These are phyloP conservation scores for Adansonia digitata DNA, from an alignment of 345 rosid species.

Conservation along the genomic window DNA sequence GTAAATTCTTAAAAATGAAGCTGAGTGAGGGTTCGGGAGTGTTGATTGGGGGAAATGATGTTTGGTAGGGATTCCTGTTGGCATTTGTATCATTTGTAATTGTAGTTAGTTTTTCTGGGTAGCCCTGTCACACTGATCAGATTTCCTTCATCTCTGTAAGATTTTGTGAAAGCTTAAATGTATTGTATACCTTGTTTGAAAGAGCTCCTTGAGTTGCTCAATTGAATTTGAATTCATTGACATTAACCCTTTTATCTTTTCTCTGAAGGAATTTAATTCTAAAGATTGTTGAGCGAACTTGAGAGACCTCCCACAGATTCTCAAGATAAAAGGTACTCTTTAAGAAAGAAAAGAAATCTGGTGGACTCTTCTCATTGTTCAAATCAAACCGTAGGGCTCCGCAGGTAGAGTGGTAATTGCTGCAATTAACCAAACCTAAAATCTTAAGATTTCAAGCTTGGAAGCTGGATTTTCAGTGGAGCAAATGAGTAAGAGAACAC, in stretches of 20 bases:
- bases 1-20: background rate
- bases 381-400: background rate
- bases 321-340: background rate
- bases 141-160: background rate
- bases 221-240: constrained; percentile 1
- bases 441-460: background rate
- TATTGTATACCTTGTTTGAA: background rate
- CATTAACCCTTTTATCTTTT: background rate
- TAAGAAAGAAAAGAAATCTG: background rate
- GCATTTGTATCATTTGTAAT: background rate
- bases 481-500: background rate
- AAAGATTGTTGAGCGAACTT: background rate
- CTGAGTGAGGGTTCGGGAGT: background rate
- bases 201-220: background rate
- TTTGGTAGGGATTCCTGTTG: background rate
- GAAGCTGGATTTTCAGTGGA: background rate
- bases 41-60: background rate
- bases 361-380: background rate
- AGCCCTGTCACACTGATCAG: constrained; percentile 4
- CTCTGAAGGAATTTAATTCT: background rate
- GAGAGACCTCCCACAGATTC: background rate
- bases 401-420: background rate
- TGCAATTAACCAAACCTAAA: background rate
- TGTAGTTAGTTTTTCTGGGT: constrained; percentile 3
- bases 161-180: constrained; percentile 3